A percentile compares a stretch with the other conserved stretches of the same genome.
Conservation (phyloP, 441 rosid species). For the Breynia disticha region DNA sequence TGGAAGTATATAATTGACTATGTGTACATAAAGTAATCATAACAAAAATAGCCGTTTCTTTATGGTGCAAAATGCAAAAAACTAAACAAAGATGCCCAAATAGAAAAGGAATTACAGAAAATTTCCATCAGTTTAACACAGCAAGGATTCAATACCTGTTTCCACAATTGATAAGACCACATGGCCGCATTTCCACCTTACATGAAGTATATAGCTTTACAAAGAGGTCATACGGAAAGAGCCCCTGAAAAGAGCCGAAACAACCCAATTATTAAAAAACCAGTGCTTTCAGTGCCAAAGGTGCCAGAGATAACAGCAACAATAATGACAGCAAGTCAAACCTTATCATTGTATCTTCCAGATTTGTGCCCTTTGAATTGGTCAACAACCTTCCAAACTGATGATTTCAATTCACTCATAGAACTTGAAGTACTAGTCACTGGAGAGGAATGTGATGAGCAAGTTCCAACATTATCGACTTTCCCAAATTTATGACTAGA, state of each 20-base stretch:
- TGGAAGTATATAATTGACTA: no score
- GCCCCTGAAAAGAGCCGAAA: slow-evolving; percentile 38
- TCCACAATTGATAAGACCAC: slow-evolving; percentile 83
- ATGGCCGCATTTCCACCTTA: slow-evolving; percentile 62
- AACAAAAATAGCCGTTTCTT: no score
- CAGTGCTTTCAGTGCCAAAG: no score
- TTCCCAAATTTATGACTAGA: slow-evolving; percentile 31
- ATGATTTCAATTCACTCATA: slow-evolving; percentile 51
- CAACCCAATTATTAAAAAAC: slow-evolving; percentile 5
- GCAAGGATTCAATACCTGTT: slow-evolving; percentile 46
- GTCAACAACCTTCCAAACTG: slow-evolving; percentile 60
- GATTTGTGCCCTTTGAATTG: slow-evolving; percentile 57
- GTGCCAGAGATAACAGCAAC: background rate
- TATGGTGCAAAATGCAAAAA: no score
- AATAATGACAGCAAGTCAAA: slow-evolving; percentile 18
- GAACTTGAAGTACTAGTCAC: slow-evolving; percentile 24
- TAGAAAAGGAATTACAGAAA: background rate
- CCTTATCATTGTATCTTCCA: slow-evolving; percentile 65
- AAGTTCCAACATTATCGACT: slow-evolving; percentile 24
- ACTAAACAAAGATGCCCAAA: background rate
- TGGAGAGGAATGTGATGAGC: slow-evolving; percentile 20
- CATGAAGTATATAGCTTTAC: slow-evolving; percentile 52
- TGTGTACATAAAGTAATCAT: no score
- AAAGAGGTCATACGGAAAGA: slow-evolving; percentile 68
- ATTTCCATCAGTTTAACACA: slow-evolving; percentile 1